These are phyloP conservation scores for Cladosporium sp. DNA, from an alignment of 2,329 filamentous ascomycete genomes.

Conservation along the genomic window DNA sequence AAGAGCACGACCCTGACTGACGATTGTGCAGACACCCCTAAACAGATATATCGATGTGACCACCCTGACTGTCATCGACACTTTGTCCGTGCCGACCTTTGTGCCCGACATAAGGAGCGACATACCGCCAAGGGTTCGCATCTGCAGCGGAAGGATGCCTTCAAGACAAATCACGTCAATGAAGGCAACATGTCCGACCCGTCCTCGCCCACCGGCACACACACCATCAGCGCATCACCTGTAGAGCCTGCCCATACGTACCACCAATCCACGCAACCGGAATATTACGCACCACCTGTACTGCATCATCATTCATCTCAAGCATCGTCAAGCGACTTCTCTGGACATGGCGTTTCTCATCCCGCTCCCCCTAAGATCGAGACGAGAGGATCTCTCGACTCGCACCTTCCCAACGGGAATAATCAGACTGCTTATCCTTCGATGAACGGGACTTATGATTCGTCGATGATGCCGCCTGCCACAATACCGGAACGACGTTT, in stretches of 20 bases:
- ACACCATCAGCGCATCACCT: conserved; percentile 17
- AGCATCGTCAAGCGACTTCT: background rate
- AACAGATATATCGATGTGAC: conserved; percentile 90
- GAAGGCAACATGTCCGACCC: conserved; percentile 11
- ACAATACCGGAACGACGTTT: conserved; percentile 16
- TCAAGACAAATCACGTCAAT: conserved; percentile 42
- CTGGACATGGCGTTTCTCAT: background rate
- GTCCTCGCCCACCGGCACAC: conserved; percentile 14
- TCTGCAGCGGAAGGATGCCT: conserved; percentile 65
- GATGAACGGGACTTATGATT: conserved; percentile 4
- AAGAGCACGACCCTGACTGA: conserved; percentile 1
- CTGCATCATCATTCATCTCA: background rate
- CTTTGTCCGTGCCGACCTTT: conserved; percentile 90
- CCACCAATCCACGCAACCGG: background rate
- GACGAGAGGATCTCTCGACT: background rate
- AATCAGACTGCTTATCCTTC: background rate
- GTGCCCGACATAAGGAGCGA: conserved; percentile 56
- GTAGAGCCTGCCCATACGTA: conserved; percentile 3
- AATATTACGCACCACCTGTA: conserved; percentile 1
- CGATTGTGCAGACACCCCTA: conserved; percentile 64
- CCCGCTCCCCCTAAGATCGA: background rate
- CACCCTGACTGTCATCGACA: conserved; percentile 83
- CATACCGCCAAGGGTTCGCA: conserved; percentile 62
- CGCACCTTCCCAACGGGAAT: conserved; percentile 1
- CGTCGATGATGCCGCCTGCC: conserved; percentile 10